Conservation (phyloP, 345 rosid species). For the Odontarrhena argentea region DNA sequence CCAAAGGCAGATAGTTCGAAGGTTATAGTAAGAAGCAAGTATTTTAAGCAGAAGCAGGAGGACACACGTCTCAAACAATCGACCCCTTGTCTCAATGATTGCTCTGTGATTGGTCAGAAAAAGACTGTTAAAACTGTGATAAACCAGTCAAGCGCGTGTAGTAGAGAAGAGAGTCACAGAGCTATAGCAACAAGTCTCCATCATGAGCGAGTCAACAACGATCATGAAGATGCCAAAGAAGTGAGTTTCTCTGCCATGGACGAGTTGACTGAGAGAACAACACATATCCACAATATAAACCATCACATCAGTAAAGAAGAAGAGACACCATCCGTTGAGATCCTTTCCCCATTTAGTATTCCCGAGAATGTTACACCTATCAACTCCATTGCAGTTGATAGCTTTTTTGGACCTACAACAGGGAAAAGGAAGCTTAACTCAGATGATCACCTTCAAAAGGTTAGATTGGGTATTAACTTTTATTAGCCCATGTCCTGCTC, state of each 20-base stretch:
- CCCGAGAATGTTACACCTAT: slow-evolving; percentile 38
- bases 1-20: slow-evolving; percentile 50
- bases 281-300: slow-evolving; percentile 24
- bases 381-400: slow-evolving; percentile 34
- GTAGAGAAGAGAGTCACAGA: slow-evolving; percentile 22
- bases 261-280: slow-evolving; percentile 30
- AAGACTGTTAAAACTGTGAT: slow-evolving; percentile 20
- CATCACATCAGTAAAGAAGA: slow-evolving; percentile 44
- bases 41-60: slow-evolving; percentile 59
- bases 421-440: slow-evolving; percentile 62
- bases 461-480: slow-evolving; percentile 38
- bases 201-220: slow-evolving; percentile 25
- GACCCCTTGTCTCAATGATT: slow-evolving; percentile 32
- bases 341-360: slow-evolving; percentile 33
- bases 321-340: slow-evolving; percentile 32
- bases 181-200: slow-evolving; percentile 17
- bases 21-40: slow-evolving; percentile 64
- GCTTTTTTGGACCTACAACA: slow-evolving; percentile 34
- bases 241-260: slow-evolving; percentile 21
- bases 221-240: slow-evolving; percentile 27
- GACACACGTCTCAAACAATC: slow-evolving; percentile 37
- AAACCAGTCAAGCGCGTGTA: slow-evolving; percentile 10
- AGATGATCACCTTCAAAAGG: slow-evolving; percentile 47
- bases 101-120: slow-evolving; percentile 36
- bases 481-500: not conserved